Base-by-base conservation (phyloP, 257 asterid species). In the Apocynum venetum region DNA sequence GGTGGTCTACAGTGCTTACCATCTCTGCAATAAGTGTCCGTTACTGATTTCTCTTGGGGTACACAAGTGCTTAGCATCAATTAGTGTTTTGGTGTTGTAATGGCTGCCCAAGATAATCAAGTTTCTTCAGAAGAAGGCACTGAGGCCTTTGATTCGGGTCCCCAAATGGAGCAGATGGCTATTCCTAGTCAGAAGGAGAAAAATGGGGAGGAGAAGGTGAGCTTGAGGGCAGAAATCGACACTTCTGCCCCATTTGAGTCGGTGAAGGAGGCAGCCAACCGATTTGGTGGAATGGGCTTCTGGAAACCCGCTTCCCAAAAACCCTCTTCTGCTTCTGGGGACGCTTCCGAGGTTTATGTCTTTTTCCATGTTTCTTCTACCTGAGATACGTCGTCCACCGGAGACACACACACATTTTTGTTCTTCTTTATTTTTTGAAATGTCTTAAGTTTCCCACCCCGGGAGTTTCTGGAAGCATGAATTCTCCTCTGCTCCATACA, bases 191-290 rank as follows among this genome's bases (percentile, higher is more conserved):
- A 67, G 38, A 17, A 40, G 13, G 76, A 41, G 53, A 67, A 47
- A 20, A 40, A 67, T 43, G 72, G 25, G 71, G 68, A 65, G 79
- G 56, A 36, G 64, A 47, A 44, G 64, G 71, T 15, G 38, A 59
- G 20, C 35, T 35, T 31, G 66, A 81, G 94, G 90, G 87, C 85
- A 13, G 98, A 91, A 82, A 89, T 96, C 47, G 99, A 91, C 85
- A 95, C 99, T 36, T 96, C 98, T 2, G 94, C 94, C 46, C 98
- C 98, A 49, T 90, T 96, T 79, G 97, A 90, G 89, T 96, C 98
- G 0, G 99, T 96, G 0, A 96, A 88, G 85, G 97, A 96, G 86
- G 99, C 98, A 31, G 96, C 93, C 13, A 84, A 43, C 76, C 89
- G 90, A 20, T 96, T 96, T 71, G 99, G 99, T 19, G 99, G 98